These are phyloP conservation scores for Elsinoe fawcettii DNA, from an alignment of 2,329 filamentous ascomycete species.

Conservation along the genomic window DNA sequence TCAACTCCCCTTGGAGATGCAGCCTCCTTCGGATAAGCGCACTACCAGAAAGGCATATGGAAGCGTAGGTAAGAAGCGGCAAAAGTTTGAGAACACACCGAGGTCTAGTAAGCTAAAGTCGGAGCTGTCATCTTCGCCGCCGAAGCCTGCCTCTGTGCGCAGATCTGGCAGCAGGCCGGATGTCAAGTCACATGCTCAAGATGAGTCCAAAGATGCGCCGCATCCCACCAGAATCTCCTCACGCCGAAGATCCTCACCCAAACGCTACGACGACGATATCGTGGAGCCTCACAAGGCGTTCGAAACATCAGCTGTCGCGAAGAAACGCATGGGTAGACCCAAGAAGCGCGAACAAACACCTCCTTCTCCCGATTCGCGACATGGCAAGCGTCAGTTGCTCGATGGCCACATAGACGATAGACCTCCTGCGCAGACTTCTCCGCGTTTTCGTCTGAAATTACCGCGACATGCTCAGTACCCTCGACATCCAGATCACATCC, in stretches of 20 bases:
- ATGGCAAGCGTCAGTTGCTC: background rate
- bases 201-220: background rate
- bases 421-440: conserved; percentile 16
- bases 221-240: background rate
- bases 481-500: conserved; percentile 27
- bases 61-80: background rate
- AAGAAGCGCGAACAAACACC: conserved; percentile 8
- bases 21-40: conserved; percentile 41
- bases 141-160: background rate
- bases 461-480: conserved; percentile 21
- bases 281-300: background rate
- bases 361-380: background rate
- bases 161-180: background rate
- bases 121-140: background rate
- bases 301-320: background rate
- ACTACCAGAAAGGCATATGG: conserved; percentile 35
- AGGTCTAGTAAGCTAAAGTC: conserved; percentile 5
- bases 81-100: background rate
- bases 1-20: conserved; percentile 40
- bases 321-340: background rate
- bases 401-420: background rate
- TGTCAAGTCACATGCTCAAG: background rate
- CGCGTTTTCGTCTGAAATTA: conserved; percentile 25
- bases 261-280: conserved; percentile 1
- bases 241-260: conserved; percentile 5